These are phyloP conservation scores for Grigorovia jiainica DNA, from an alignment of 805 yeast species.

Conservation along the genomic window DNA sequence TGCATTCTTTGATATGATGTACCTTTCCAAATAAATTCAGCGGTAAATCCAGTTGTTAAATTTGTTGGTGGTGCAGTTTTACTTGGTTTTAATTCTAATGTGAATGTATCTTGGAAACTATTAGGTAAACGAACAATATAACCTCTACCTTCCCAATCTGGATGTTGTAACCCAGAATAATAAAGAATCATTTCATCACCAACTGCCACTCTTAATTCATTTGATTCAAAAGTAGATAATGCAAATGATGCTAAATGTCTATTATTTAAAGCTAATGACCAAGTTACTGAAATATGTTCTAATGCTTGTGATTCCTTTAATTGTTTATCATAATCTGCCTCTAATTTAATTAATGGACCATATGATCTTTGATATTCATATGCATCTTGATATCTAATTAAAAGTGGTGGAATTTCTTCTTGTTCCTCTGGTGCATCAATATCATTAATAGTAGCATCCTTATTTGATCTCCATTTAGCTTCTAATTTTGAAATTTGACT, in stretches of 20 bases:
- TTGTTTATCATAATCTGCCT: slow-evolving; percentile 69
- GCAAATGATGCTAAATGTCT: slow-evolving; percentile 61
- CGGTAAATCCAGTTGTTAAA: slow-evolving; percentile 57
- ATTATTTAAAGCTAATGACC: slow-evolving; percentile 63
- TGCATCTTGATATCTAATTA: slow-evolving; percentile 72
- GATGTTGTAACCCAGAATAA: slow-evolving; percentile 46
- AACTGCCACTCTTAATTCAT: slow-evolving; percentile 60
- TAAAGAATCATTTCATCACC: slow-evolving; percentile 76
- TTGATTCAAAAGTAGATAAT: slow-evolving; percentile 55
- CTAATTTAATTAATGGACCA: slow-evolving; percentile 74
- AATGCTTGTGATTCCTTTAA: slow-evolving; percentile 70
- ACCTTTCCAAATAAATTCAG: slow-evolving; percentile 86
- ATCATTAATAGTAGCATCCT: slow-evolving; percentile 64
- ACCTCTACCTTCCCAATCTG: slow-evolving; percentile 68
- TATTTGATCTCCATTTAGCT: slow-evolving; percentile 69
- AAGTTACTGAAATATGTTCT: slow-evolving; percentile 59
- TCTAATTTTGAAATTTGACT: slow-evolving; percentile 66
- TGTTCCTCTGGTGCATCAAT: slow-evolving; percentile 40
- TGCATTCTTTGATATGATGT: slow-evolving; percentile 79
- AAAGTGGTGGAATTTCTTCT: slow-evolving; percentile 60
- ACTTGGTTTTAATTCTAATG: slow-evolving; percentile 51
- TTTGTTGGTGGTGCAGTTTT: slow-evolving; percentile 42
- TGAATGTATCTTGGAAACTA: slow-evolving; percentile 54
- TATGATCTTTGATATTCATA: slow-evolving; percentile 76
- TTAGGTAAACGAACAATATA: slow-evolving; percentile 64